Evolutionary conservation across 1,139 yeast genomes (phyloP).

Genomic region (Suhomyces taliae): DNA sequence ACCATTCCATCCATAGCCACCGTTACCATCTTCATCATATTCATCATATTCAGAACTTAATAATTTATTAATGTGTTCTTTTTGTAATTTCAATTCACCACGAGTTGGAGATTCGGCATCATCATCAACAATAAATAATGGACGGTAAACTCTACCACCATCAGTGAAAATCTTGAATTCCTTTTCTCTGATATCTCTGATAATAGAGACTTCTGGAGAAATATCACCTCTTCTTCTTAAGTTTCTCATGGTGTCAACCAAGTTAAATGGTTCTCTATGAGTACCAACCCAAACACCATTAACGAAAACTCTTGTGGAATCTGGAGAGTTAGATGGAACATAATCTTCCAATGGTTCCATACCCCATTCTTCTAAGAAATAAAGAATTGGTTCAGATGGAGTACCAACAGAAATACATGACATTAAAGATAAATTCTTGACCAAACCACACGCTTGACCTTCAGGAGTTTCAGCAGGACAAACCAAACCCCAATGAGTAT

Average conservation of each 20-base stretch:
- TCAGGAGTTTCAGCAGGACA: conserved; percentile 99
- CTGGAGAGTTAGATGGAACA: conserved; percentile 89
- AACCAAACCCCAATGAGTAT: conserved; percentile 99
- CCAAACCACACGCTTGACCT: conserved; percentile 99
- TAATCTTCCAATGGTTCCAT: conserved; percentile 97
- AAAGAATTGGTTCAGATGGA: conserved; percentile 91
- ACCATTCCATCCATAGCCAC: conserved; percentile 79
- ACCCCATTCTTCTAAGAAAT: conserved; percentile 98
- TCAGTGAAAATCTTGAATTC: conserved; percentile 96
- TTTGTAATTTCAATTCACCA: conserved; percentile 80
- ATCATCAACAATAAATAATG: conserved; percentile 86
- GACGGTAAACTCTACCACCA: conserved; percentile 98
- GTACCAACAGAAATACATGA: conserved; percentile 97
- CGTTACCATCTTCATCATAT: conserved; percentile 55
- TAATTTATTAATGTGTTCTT: conserved; percentile 76
- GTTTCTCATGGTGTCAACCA: conserved; percentile 87
- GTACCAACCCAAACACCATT: conserved; percentile 99
- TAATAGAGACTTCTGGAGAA: conserved; percentile 93
- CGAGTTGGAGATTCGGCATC: conserved; percentile 71
- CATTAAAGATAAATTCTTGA: conserved; percentile 93
- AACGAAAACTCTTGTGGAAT: conserved; percentile 91
- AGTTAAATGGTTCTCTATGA: conserved; percentile 89
- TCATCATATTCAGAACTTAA: conserved; percentile 62
- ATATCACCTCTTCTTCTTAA: conserved; percentile 95
- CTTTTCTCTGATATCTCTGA: conserved; percentile 94